phyloP scores from a whole-genome alignment of 257 asterid genomes.

The Lycium ferocissimum region DNA sequence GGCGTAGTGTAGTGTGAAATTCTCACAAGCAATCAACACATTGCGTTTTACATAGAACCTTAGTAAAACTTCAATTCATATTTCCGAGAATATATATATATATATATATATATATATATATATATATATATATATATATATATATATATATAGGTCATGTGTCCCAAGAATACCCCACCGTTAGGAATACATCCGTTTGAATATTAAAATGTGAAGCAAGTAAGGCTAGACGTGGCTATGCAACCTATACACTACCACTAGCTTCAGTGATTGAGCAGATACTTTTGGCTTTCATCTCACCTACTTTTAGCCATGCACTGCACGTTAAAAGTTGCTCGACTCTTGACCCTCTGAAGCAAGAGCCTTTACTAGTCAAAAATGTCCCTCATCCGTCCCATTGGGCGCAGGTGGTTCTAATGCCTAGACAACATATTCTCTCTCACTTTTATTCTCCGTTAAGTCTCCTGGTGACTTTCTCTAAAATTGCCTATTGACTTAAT shows the following conservation, averaged over 20 bases:
- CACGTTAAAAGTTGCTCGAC: not conserved
- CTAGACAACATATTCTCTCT: not conserved
- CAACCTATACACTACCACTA: not conserved
- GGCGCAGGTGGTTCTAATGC: not conserved
- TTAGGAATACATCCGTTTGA: not conserved
- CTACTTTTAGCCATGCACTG: not conserved
- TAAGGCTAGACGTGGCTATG: conserved; percentile 1
- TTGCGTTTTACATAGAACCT: not conserved
- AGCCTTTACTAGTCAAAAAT: not conserved
- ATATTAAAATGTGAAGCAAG: not conserved
- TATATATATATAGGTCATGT: not conserved
- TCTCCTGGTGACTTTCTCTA: not conserved
- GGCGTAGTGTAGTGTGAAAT: not conserved
- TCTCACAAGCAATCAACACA: not conserved
- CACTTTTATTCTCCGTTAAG: not conserved
- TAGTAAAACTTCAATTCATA: not conserved
- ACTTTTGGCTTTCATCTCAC: not conserved
- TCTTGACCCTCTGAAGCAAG: not conserved
- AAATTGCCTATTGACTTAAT: not conserved
- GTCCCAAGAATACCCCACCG: not conserved
- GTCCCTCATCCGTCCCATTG: not conserved
- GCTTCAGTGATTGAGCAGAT: not conserved
- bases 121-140: not conserved
- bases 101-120: not conserved
- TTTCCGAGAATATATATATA: not conserved